Base-by-base conservation (phyloP, 2,329 filamentous ascomycete genomes). In the Colletotrichum abscissum region DNA sequence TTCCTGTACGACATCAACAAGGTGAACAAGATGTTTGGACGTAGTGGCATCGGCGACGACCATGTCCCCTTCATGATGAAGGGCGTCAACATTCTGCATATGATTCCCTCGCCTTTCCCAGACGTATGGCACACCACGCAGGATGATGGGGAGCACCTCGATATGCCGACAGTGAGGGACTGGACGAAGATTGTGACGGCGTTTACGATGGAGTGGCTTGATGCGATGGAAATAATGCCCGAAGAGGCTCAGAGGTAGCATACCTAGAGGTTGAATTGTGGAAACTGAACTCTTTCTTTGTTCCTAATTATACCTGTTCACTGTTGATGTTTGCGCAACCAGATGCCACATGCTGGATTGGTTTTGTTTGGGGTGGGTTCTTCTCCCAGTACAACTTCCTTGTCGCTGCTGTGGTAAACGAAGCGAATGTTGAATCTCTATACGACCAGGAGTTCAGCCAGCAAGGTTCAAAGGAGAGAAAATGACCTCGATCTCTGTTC, bases 161-260 rank as follows among this genome's bases (percentile, higher is more conserved):
- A 96, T 80, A 85, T 90, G 76, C 84, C 88, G 19, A 94, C 92
- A 0, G 91, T 94, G 33, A 88, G 93, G 78, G 94, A 97, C 80
- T 97, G 94, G 94, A 88, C 92, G 22, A 89, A 88, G 77, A 88
- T 97, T 38, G 86, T 94, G 3, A 91, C 92, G 0, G 93, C 90
- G 0, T 97, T 97, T 83, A 88, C 90, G 57, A 89, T 92, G 4
- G 94, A 96, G 80, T 97, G 94, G 93, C 87, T 97, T 86, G 94
- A 95, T 77, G 84, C 95, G 79, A 83, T 82, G 80, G 81, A 84
- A 74, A 79, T 84, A 7, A 78, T 80, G 69, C 79, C 82, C 3
- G 60, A 70, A 42, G 66, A 70, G 16, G 57, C 33, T 12, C 30
- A 56, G 54, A 35, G 69, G 5, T 58, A 63, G 59, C 59, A 60